Conservation (phyloP, 225 moss, liverwort and hornwort genomes). For the Rhytidiadelphus loreus region DNA sequence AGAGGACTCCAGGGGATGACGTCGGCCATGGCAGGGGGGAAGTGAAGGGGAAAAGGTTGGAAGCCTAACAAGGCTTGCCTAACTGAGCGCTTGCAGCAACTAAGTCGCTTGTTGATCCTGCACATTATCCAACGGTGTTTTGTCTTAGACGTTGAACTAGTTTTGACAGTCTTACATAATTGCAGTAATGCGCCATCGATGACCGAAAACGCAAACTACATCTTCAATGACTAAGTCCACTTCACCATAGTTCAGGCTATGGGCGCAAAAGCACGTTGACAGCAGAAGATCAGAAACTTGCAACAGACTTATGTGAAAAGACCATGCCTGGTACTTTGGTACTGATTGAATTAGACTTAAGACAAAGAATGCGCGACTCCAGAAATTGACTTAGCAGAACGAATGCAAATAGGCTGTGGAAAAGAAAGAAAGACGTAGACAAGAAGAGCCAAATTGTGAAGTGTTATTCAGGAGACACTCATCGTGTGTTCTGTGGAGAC, state of each 20-base stretch:
- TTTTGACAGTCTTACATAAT: background rate
- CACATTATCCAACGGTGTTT: background rate
- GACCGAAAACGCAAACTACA: background rate
- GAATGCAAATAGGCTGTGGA: background rate
- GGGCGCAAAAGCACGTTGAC: background rate
- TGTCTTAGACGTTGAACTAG: background rate
- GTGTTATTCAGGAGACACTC: background rate
- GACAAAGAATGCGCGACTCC: background rate
- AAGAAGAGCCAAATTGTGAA: background rate
- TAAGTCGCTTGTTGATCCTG: background rate
- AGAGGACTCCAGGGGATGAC: conserved; percentile 5
- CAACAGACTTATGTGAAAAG: background rate
- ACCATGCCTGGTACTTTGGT: background rate
- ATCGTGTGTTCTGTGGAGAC: background rate
- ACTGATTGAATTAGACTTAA: background rate
- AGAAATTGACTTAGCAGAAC: background rate
- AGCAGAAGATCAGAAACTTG: background rate
- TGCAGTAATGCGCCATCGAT: background rate
- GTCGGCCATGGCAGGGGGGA: conserved; percentile 26
- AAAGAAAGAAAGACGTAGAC: background rate
- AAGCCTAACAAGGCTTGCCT: background rate
- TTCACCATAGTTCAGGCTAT: background rate
- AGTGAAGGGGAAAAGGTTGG: background rate
- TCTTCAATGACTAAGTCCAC: background rate
- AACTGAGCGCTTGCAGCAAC: background rate